Base-by-base conservation (phyloP, 73 alveolate genomes). In the Symbiodinium natans region DNA sequence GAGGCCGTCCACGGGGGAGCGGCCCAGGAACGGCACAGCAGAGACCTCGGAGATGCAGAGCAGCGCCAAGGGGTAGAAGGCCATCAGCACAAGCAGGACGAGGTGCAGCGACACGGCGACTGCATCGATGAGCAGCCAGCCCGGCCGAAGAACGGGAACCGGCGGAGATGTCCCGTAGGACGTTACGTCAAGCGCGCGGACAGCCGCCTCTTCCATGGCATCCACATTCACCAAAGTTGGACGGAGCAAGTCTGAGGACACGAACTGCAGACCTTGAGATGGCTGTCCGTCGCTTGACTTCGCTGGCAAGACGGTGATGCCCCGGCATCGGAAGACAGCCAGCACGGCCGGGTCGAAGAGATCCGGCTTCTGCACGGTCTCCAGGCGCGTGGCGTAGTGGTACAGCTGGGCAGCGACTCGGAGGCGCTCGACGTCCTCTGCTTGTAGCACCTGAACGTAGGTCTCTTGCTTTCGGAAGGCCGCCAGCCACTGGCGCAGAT, bases 1-100 rank as follows among this genome's bases (percentile, higher is more conserved):
- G 29, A 82, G 89, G 89, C 89, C 40, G 89, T 82, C 89, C 29
- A 82, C 68, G 23, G 89, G 89, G 2, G 89, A 82, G 39, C 13
- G 36, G 15, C 68, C 68, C 17, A 29, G 40, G 25, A 38, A 82
- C 40, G 89, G 40, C 63, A 19, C 89, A 36, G 68, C 68, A 39
- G 89, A 54, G 68, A 82, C 19, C 36, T 82, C 89, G 36, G 36
- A 31, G 13, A 82, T 41, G 40, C 68, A 39, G 89, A 82, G 40
- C 19, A 34, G 40, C 33, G 89, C 89, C 63, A 82, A 82, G 21
- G 89, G 89, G 19, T 10, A 4, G 3, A 27, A 36, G 40, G 40
- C 9, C 52, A 38, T 15, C 56, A 38, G 40, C 23, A 82, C 36
- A 36, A 54, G 40, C 9, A 38, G 13, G 1, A 63, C 89, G 29